phyloP scores from a whole-genome alignment of 2,329 filamentous ascomycete species.

The Fusarium pseudocircinatum region DNA sequence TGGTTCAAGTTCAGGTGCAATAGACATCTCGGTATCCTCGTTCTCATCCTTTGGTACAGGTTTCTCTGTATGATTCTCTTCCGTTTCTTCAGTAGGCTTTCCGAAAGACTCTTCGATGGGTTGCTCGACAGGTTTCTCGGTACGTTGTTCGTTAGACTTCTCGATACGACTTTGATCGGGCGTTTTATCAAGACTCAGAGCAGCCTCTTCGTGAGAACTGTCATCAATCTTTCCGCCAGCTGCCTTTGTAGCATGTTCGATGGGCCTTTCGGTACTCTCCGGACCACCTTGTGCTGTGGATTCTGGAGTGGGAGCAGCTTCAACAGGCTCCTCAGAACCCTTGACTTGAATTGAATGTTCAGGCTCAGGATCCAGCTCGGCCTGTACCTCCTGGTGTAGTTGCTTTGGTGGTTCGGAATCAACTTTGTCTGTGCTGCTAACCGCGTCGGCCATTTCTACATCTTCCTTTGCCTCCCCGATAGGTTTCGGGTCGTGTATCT shows the following conservation, averaged over 20 bases:
- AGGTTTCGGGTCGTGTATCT: not conserved
- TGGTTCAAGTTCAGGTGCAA: conserved; percentile 41
- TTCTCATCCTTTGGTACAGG: not conserved
- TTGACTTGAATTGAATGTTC: conserved; percentile 5
- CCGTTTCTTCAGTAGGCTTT: not conserved
- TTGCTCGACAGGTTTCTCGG: not conserved
- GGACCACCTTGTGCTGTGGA: not conserved
- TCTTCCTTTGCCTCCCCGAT: conserved; percentile 14
- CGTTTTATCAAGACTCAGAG: not conserved
- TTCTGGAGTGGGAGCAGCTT: not conserved
- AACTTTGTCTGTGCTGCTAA: not conserved
- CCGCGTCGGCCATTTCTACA: conserved; percentile 37
- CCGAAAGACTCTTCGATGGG: not conserved
- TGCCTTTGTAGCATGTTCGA: not conserved
- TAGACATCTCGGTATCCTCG: conserved; percentile 1
- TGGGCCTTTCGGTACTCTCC: not conserved
- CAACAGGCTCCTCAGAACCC: conserved; percentile 4
- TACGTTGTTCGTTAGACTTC: not conserved
- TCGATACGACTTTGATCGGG: not conserved
- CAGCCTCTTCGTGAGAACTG: not conserved
- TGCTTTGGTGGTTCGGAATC: not conserved
- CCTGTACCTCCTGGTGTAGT: not conserved
- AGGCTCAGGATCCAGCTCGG: not conserved
- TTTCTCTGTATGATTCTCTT: not conserved
- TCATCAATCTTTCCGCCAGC: not conserved